Conservation (phyloP, 805 yeast genomes). For the Candida andamanensis region DNA sequence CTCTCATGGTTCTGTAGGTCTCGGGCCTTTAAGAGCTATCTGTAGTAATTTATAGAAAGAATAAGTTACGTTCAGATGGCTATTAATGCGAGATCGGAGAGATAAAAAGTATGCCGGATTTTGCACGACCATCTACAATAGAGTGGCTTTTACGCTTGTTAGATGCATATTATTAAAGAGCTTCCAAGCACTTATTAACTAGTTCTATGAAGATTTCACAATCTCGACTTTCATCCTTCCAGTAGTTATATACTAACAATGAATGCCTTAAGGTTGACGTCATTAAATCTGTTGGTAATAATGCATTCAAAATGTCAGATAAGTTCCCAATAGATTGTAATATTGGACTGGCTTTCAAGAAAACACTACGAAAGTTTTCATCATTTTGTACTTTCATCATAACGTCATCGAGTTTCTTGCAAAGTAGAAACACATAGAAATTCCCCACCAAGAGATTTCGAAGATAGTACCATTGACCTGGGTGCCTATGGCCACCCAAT, state of each 20-base stretch:
- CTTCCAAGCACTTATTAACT: conserved; percentile 17
- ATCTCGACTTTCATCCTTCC: conserved; percentile 31
- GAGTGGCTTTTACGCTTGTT: background rate
- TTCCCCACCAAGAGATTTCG: conserved; percentile 29
- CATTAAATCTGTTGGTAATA: conserved; percentile 15
- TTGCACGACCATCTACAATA: background rate
- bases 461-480: conserved; percentile 37
- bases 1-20: conserved; percentile 1
- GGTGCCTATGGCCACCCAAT: conserved; percentile 33
- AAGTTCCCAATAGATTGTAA: conserved; percentile 7
- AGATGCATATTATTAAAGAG: no score
- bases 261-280: conserved; percentile 22
- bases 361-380: conserved; percentile 7
- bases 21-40: background rate
- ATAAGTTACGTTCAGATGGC: background rate
- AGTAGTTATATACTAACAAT: conserved; percentile 25
- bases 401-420: conserved; percentile 23
- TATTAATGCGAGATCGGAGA: conserved; percentile 18
- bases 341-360: conserved; percentile 3
- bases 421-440: conserved; percentile 24
- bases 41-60: background rate
- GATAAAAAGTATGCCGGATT: conserved; percentile 7
- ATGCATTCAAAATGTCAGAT: conserved; percentile 4
- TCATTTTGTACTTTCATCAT: conserved; percentile 5
- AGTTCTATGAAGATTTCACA: conserved; percentile 26